These are phyloP conservation scores for Macroventuria anomochaeta DNA, from an alignment of 2,329 filamentous ascomycete species.

Conservation along the genomic window DNA sequence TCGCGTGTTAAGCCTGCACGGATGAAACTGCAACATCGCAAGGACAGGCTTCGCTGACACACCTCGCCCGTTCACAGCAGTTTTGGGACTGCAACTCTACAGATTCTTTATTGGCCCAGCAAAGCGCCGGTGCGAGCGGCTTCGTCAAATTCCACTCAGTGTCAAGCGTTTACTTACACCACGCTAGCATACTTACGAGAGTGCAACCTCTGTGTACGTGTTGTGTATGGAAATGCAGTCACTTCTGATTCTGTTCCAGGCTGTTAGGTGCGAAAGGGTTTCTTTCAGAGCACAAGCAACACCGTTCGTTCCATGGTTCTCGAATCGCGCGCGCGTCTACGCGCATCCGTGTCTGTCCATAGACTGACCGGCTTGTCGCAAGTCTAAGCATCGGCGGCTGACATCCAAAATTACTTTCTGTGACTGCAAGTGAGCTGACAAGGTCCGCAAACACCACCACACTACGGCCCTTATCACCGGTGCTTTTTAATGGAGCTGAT, in stretches of 20 bases:
- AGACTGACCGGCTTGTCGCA: slow-evolving; percentile 9
- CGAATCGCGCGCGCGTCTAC: slow-evolving; percentile 22
- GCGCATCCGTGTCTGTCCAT: slow-evolving; percentile 11
- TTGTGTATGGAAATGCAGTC: slow-evolving; percentile 5
- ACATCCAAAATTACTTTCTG: slow-evolving; percentile 24
- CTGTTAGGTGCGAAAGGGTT: not conserved
- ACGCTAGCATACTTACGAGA: slow-evolving; percentile 30
- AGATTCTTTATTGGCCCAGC: slow-evolving; percentile 24
- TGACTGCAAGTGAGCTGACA: slow-evolving; percentile 22
- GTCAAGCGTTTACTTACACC: slow-evolving; percentile 21
- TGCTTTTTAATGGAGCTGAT: slow-evolving; percentile 1
- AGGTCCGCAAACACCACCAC: slow-evolving; percentile 11
- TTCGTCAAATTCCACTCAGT: slow-evolving; percentile 43
- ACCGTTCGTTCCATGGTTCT: slow-evolving; percentile 3
- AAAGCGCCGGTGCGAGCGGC: slow-evolving; percentile 20
- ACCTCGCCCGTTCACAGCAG: slow-evolving; percentile 4
- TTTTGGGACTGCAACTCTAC: slow-evolving; percentile 6
- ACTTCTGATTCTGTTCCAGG: slow-evolving; percentile 14
- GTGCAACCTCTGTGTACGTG: slow-evolving; percentile 5
- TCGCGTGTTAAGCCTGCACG: slow-evolving; percentile 12
- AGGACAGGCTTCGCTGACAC: slow-evolving; percentile 10
- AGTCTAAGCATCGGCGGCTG: slow-evolving; percentile 22
- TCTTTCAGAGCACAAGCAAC: not conserved
- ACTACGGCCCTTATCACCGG: slow-evolving; percentile 18
- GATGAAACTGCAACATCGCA: slow-evolving; percentile 21